Conservation (phyloP, 345 rosid species). For the Salix udensis region DNA sequence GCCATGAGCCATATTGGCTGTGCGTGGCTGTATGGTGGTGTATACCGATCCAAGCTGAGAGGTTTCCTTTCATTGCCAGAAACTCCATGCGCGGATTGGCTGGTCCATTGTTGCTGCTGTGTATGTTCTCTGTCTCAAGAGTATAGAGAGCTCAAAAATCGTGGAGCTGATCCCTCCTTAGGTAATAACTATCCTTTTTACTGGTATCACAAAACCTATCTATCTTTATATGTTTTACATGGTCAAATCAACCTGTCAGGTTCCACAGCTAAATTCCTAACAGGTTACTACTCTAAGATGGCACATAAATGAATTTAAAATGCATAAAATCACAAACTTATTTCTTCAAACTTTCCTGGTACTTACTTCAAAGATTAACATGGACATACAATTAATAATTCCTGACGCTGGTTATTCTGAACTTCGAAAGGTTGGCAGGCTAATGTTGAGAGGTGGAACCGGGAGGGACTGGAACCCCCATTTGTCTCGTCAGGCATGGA, state of each 20-base stretch:
- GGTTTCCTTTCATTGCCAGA: constrained; percentile 38
- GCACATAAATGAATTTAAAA: too few species aligned
- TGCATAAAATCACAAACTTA: too few species aligned
- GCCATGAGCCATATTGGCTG: constrained; percentile 33
- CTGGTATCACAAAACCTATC: too few species aligned
- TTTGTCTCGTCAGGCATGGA: constrained; percentile 20
- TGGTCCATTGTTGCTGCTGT: constrained; percentile 45
- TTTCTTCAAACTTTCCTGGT: too few species aligned
- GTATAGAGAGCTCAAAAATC: constrained; percentile 49
- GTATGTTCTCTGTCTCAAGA: constrained; percentile 53
- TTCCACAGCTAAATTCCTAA: too few species aligned
- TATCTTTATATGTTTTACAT: too few species aligned
- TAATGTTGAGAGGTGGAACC: constrained; percentile 50
- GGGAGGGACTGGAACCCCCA: constrained; percentile 34
- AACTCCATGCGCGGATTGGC: constrained; percentile 45
- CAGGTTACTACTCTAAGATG: too few species aligned
- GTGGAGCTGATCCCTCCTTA: constrained; percentile 43
- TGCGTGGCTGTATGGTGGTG: constrained; percentile 40
- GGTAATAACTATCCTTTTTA: constrained; percentile 30
- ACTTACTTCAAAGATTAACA: too few species aligned
- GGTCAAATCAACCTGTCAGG: too few species aligned
- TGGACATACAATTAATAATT: too few species aligned
- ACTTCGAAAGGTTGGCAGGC: constrained; percentile 51
- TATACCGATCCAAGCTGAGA: constrained; percentile 40
- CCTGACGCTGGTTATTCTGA: background rate